A percentile compares a stretch with the other conserved stretches of the same genome.
These are phyloP conservation scores for Ogataea degrootiae DNA, from an alignment of 805 yeast species.

Conservation along the genomic window DNA sequence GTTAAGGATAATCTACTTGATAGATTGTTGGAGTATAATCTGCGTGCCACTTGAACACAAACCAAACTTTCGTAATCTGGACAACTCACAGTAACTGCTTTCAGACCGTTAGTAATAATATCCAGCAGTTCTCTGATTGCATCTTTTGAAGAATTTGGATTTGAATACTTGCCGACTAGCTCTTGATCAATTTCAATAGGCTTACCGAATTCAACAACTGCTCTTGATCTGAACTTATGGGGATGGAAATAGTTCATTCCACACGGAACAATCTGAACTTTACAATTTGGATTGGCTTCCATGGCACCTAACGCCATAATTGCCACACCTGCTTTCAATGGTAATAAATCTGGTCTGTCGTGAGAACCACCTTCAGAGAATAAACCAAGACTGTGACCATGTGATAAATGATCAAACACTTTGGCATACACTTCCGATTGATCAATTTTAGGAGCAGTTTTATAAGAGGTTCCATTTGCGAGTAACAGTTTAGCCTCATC, in stretches of 20 bases:
- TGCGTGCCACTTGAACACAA: conserved; percentile 87
- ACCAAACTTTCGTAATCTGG: conserved; percentile 86
- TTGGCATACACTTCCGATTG: conserved; percentile 78
- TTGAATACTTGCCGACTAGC: conserved; percentile 59
- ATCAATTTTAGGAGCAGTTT: conserved; percentile 77
- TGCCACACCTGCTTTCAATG: conserved; percentile 95
- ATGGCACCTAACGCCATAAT: conserved; percentile 97
- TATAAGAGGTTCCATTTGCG: conserved; percentile 50
- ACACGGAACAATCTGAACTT: conserved; percentile 88
- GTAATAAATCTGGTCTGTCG: conserved; percentile 86
- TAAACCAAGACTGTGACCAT: conserved; percentile 82
- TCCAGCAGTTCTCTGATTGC: conserved; percentile 72
- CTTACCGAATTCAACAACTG: conserved; percentile 90
- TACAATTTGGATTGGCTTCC: conserved; percentile 67
- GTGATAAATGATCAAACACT: conserved; percentile 79
- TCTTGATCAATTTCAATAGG: conserved; percentile 66
- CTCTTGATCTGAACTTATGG: conserved; percentile 91
- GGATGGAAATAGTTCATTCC: conserved; percentile 98
- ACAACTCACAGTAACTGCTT: conserved; percentile 82
- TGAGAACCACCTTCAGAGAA: conserved; percentile 99
- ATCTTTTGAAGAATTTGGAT: conserved; percentile 56
- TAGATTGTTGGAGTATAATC: conserved; percentile 76
- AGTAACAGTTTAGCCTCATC: conserved; percentile 39
- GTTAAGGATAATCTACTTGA: conserved; percentile 72
- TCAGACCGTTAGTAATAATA: conserved; percentile 64